These are phyloP conservation scores for Trypanosoma cruzi DNA, from an alignment of 208 protist genomes.

Conservation along the genomic window DNA sequence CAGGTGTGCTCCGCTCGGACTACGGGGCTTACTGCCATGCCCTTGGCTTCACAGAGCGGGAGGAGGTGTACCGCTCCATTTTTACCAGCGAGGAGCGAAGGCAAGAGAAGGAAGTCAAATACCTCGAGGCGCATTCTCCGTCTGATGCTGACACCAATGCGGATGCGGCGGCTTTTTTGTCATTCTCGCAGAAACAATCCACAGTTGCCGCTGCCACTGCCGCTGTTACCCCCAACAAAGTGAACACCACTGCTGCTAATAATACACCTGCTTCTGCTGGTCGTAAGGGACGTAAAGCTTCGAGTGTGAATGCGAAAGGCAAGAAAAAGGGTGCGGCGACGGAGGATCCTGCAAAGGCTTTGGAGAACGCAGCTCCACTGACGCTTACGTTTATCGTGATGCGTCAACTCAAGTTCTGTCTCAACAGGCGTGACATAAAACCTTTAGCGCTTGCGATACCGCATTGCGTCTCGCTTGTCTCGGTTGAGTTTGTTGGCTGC, in stretches of 20 bases:
- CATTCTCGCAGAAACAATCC: background rate
- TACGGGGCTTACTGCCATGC: conserved; percentile 90
- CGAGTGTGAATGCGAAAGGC: conserved; percentile 1
- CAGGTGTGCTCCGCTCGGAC: conserved; percentile 79
- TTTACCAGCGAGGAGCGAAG: conserved; percentile 35
- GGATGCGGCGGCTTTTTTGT: background rate
- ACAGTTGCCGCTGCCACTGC: background rate
- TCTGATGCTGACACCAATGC: background rate
- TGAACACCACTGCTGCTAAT: too few relatives aligned
- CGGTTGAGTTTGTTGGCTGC: conserved; percentile 79
- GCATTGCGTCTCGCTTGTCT: conserved; percentile 78
- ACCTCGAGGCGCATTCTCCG: background rate
- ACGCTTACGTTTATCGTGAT: conserved; percentile 67
- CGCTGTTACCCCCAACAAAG: too few relatives aligned
- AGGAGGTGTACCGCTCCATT: conserved; percentile 79
- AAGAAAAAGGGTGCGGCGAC: background rate
- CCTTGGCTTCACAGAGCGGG: conserved; percentile 76
- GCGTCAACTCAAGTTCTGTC: conserved; percentile 73
- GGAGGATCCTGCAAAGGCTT: conserved; percentile 1
- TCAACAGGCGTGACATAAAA: conserved; percentile 88
- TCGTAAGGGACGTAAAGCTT: conserved; percentile 6
- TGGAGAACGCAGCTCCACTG: conserved; percentile 1
- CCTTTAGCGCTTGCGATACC: conserved; percentile 81
- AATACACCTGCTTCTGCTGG: too few relatives aligned
- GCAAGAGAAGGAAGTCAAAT: conserved; percentile 13